Percentiles rank a stretch among this genome's conserved stretches.
Evolutionary conservation across 2,329 filamentous ascomycete genomes (phyloP).

Genomic region (Onygenales sp.): DNA sequence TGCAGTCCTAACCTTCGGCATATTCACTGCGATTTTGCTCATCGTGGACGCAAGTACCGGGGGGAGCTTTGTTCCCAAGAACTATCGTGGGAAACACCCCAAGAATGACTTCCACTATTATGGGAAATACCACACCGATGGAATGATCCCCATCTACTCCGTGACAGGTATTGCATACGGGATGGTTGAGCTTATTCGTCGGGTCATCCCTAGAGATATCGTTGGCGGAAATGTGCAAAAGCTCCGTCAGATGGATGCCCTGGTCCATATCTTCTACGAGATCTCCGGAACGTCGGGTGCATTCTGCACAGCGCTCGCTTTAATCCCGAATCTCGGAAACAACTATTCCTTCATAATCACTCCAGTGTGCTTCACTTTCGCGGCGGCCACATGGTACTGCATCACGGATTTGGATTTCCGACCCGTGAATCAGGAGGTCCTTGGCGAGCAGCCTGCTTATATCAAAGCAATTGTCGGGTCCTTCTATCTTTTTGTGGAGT

Average conservation of each 20-base stretch:
- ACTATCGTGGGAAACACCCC: slow-evolving; percentile 19
- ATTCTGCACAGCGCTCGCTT: slow-evolving; percentile 39
- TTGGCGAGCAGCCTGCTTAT: slow-evolving; percentile 22
- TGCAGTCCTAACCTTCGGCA: slow-evolving; percentile 37
- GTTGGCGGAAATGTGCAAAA: slow-evolving; percentile 44
- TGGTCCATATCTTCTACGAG: slow-evolving; percentile 41
- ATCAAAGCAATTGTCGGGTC: slow-evolving; percentile 29
- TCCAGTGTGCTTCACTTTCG: slow-evolving; percentile 37
- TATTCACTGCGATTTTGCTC: slow-evolving; percentile 40
- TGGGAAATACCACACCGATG: slow-evolving; percentile 40
- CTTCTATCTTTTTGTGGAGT: slow-evolving; percentile 38
- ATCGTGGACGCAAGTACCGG: slow-evolving; percentile 42
- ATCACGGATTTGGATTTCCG: slow-evolving; percentile 30
- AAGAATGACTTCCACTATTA: slow-evolving; percentile 37
- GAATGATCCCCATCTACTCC: slow-evolving; percentile 42
- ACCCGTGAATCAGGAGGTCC: slow-evolving; percentile 9
- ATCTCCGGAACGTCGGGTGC: slow-evolving; percentile 40
- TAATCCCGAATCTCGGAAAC: slow-evolving; percentile 43
- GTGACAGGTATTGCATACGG: slow-evolving; percentile 35
- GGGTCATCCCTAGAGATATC: slow-evolving; percentile 43
- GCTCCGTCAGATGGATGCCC: slow-evolving; percentile 38
- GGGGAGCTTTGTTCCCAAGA: slow-evolving; percentile 32
- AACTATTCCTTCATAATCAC: slow-evolving; percentile 45
- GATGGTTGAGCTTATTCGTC: slow-evolving; percentile 44
- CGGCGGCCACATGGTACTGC: slow-evolving; percentile 38